Conservation (phyloP, 2,329 filamentous ascomycete genomes). For the Didymella sp. region DNA sequence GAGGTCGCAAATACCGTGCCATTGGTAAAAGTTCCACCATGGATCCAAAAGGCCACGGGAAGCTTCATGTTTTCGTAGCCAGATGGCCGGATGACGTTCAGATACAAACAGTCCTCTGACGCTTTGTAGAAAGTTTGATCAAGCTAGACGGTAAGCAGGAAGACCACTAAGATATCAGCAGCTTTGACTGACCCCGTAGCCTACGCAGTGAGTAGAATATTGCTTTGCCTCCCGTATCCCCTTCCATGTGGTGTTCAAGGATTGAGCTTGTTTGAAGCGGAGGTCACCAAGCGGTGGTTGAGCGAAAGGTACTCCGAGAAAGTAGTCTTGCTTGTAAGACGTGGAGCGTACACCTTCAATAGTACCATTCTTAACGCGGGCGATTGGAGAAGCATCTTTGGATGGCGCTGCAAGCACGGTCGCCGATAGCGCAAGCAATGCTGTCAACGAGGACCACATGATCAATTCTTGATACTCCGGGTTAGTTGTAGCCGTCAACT, state of each 20-base stretch:
- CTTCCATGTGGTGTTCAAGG: conserved; percentile 30
- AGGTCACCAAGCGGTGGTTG: conserved; percentile 42
- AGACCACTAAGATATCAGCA: neutral
- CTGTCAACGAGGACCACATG: conserved; percentile 11
- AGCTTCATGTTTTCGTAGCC: conserved; percentile 13
- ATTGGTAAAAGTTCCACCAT: conserved; percentile 46
- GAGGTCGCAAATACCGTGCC: neutral
- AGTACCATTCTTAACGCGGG: conserved; percentile 51
- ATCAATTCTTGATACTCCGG: neutral
- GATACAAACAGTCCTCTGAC: conserved; percentile 51
- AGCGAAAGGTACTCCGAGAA: conserved; percentile 27
- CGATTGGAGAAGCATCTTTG: conserved; percentile 31
- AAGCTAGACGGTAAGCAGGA: conserved; percentile 11
- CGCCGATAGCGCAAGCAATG: conserved; percentile 3
- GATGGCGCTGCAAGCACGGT: conserved; percentile 1
- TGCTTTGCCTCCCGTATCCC: conserved; percentile 47
- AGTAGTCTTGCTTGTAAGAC: conserved; percentile 52
- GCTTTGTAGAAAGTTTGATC: conserved; percentile 22
- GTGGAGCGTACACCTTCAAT: conserved; percentile 45
- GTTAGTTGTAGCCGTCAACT: neutral
- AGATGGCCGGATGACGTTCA: conserved; percentile 46
- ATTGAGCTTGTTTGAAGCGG: conserved; percentile 25
- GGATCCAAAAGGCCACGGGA: conserved; percentile 25
- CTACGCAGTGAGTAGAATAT: conserved; percentile 32
- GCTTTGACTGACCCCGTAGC: conserved; percentile 13